Percentiles rank a stretch among this genome's conserved stretches.
phyloP scores from a whole-genome alignment of 1,139 yeast species.

The Scheffersomyces illinoinensis region DNA sequence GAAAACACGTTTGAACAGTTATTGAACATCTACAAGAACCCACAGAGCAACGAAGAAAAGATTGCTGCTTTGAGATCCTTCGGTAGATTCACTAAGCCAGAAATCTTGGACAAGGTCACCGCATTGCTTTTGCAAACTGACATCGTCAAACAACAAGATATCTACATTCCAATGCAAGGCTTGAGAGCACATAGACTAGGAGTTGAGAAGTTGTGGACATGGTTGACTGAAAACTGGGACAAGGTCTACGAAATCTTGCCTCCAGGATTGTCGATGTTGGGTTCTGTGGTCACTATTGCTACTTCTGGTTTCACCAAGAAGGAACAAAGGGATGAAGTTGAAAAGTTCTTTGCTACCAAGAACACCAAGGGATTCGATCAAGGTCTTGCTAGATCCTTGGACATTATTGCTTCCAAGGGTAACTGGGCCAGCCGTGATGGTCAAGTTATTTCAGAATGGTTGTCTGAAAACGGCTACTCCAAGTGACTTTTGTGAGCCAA shows the following conservation, averaged over 20 bases:
- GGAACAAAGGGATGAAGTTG: constrained; percentile 58
- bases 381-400: constrained; percentile 71
- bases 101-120: constrained; percentile 61
- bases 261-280: constrained; percentile 78
- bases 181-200: constrained; percentile 65
- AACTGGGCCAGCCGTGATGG: constrained; percentile 69
- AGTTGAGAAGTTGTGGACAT: constrained; percentile 67
- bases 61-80: constrained; percentile 71
- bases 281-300: constrained; percentile 64
- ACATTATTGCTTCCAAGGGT: constrained; percentile 60
- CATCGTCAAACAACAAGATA: constrained; percentile 76
- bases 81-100: constrained; percentile 66
- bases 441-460: constrained; percentile 54
- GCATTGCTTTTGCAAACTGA: constrained; percentile 65
- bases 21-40: constrained; percentile 61
- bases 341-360: constrained; percentile 57
- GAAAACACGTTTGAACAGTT: constrained; percentile 63
- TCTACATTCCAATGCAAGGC: constrained; percentile 75
- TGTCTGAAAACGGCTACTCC: constrained; percentile 45
- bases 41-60: constrained; percentile 72
- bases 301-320: constrained; percentile 66
- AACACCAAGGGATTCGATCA: constrained; percentile 75
- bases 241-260: constrained; percentile 65
- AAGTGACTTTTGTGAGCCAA: constrained; percentile 9
- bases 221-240: constrained; percentile 80